A percentile compares a stretch with the other conserved stretches of the same genome.
phyloP scores from a whole-genome alignment of 2,329 filamentous ascomycete species.

The Podosphaera xanthii region DNA sequence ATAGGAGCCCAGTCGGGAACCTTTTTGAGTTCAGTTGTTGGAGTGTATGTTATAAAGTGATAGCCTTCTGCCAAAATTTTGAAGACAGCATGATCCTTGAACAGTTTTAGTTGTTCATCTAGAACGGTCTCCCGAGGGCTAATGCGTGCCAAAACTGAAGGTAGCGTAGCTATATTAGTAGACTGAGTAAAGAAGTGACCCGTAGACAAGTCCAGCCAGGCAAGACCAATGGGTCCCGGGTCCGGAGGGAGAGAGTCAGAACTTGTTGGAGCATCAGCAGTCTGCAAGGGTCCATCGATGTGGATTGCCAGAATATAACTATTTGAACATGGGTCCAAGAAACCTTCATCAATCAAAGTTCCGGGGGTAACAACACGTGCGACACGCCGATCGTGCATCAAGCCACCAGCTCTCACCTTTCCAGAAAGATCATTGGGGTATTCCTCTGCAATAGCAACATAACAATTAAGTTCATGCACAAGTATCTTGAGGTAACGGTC shows the following conservation, averaged over 20 bases:
- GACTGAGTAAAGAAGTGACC: constrained; percentile 79
- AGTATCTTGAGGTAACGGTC: constrained; percentile 83
- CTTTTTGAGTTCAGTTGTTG: constrained; percentile 18
- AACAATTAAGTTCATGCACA: constrained; percentile 72
- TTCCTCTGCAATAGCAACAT: constrained; percentile 88
- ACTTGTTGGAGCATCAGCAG: background rate
- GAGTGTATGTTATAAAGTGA: constrained; percentile 52
- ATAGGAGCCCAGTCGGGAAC: constrained; percentile 43
- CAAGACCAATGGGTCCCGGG: constrained; percentile 38
- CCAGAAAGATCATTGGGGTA: constrained; percentile 51
- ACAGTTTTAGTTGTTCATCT: constrained; percentile 35
- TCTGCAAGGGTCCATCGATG: constrained; percentile 18
- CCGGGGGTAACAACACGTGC: constrained; percentile 80
- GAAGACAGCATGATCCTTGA: constrained; percentile 37
- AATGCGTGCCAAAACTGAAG: constrained; percentile 66
- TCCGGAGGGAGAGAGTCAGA: background rate
- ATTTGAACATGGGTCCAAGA: constrained; percentile 82
- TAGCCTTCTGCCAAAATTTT: constrained; percentile 51
- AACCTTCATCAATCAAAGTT: constrained; percentile 90
- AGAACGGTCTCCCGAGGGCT: constrained; percentile 69
- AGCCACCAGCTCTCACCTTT: constrained; percentile 50
- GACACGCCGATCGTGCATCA: constrained; percentile 68
- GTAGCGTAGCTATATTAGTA: constrained; percentile 44
- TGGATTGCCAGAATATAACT: constrained; percentile 79
- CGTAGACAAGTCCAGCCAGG: constrained; percentile 89